Evolutionary conservation across 169 alveolate genomes (phyloP), one percentile per base, ranked within the genome.

Genomic region (Plasmodium falciparum): DNA sequence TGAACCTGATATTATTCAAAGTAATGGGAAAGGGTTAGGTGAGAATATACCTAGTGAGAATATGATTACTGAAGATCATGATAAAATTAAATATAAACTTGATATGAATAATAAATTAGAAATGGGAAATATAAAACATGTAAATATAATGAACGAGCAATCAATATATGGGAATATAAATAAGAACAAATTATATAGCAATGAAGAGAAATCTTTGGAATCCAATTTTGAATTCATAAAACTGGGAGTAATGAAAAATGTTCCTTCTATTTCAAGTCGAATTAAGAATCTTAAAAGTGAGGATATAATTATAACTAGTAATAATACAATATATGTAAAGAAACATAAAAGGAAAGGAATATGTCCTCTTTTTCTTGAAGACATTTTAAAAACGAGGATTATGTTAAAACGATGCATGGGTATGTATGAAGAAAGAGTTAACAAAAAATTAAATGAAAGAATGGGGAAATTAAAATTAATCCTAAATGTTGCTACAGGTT

Each of bases 301-400:
- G 13, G 95, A 91, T 63, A 15, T 88, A 1, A 88, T 88, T 39
- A 75, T 92, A 24, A 88, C 90, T 73, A 90, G 93, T 43, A 92
- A 92, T 70, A 88, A 91, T 26, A 91, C 92, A 26, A 69, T 92
- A 66, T 92, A 88, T 50, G 95, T 92, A 6, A 88, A 86, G 20
- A 92, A 88, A 50, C 7, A 67, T 5, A 73, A 78, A 24, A 70
- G 95, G 15, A 88, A 92, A 88, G 95, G 95, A 22, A 59, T 92
- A 0, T 80, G 89, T 33, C 67, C 89, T 33, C 75, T 58, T 88
- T 78, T 92, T 69, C 65, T 92, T 45, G 92, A 76, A 76, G 85
- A 75, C 15, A 83, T 92, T 47, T 83, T 92, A 49, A 73, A 88
- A 39, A 92, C 93, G 26, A 52, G 95, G 24, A 63, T 90, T 58